A percentile compares a stretch with the other conserved stretches of the same genome.
Conservation (phyloP, 176 grass and related monocot species). For the Eleusine coracana region DNA sequence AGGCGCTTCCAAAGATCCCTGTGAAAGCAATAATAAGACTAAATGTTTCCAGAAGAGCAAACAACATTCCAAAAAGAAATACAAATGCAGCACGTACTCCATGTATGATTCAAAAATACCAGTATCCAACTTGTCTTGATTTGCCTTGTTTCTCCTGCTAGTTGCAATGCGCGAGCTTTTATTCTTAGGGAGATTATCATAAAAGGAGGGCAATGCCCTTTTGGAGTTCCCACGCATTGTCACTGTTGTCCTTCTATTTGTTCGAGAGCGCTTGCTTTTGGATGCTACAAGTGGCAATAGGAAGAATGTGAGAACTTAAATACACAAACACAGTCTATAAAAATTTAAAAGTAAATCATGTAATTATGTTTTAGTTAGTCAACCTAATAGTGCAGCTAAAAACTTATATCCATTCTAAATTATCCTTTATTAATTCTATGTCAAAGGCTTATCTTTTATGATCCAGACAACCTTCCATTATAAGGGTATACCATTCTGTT, state of each 20-base stretch:
- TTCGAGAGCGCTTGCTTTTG: constrained; percentile 45
- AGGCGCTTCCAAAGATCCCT: constrained; percentile 77
- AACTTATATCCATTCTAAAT: background rate
- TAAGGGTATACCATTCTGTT: constrained; percentile 4
- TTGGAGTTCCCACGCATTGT: constrained; percentile 17
- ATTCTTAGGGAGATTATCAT: constrained; percentile 39
- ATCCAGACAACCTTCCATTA: constrained; percentile 3
- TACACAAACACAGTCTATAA: background rate
- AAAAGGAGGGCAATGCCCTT: constrained; percentile 32
- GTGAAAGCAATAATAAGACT: constrained; percentile 34
- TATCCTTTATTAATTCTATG: background rate
- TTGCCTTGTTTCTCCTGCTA: constrained; percentile 41
- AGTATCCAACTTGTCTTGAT: constrained; percentile 69
- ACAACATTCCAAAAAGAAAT: background rate
- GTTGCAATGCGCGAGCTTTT: constrained; percentile 45
- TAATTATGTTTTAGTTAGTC: constrained; percentile 15
- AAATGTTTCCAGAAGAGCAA: constrained; percentile 14
- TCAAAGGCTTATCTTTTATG: background rate
- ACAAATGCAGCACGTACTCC: constrained; percentile 61
- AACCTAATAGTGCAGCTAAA: background rate
- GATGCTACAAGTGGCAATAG: constrained; percentile 41
- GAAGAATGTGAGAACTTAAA: constrained; percentile 9
- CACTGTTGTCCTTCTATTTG: constrained; percentile 39
- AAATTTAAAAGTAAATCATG: background rate
- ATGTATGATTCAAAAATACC: constrained; percentile 73